Percentiles rank a stretch among this genome's conserved stretches.
Evolutionary conservation across 768 basidiomycete genomes (phyloP).

Genomic region (Amanita pseudoporphyria): DNA sequence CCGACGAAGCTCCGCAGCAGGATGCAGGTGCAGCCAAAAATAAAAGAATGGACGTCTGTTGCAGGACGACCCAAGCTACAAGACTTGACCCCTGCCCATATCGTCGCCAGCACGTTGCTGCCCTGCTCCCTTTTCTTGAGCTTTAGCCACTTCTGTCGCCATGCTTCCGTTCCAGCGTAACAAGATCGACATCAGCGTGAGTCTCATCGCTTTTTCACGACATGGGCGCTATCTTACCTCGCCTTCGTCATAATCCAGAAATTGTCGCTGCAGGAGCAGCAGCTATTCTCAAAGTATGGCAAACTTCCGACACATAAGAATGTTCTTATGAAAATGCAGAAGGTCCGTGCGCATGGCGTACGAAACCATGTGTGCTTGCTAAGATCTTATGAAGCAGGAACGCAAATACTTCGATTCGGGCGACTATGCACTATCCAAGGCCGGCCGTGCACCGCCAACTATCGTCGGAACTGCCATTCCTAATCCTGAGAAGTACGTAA

Average conservation of each 20-base stretch:
- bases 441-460: constrained; percentile 80
- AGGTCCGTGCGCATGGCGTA: constrained; percentile 39
- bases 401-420: constrained; percentile 99
- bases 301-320: constrained; percentile 93
- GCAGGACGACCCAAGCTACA: constrained; percentile 8
- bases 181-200: constrained; percentile 90
- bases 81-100: constrained; percentile 14
- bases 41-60: neutral
- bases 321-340: constrained; percentile 89
- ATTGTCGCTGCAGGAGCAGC: constrained; percentile 83
- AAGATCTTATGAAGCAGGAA: constrained; percentile 43
- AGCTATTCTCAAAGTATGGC: constrained; percentile 91
- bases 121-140: constrained; percentile 19
- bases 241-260: constrained; percentile 34
- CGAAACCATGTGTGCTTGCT: neutral
- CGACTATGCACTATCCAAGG: constrained; percentile 96
- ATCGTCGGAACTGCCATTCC: constrained; percentile 94
- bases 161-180: constrained; percentile 80
- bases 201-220: constrained; percentile 27
- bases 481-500: constrained; percentile 88
- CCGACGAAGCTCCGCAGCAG: constrained; percentile 22
- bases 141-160: constrained; percentile 15
- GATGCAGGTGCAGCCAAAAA: constrained; percentile 10
- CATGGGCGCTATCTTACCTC: neutral
- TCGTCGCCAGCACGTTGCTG: constrained; percentile 15